Evolutionary conservation across 2,329 filamentous ascomycete species (phyloP), one percentile per base, ranked within the genome.

Genomic region (Xylaria sp.): DNA sequence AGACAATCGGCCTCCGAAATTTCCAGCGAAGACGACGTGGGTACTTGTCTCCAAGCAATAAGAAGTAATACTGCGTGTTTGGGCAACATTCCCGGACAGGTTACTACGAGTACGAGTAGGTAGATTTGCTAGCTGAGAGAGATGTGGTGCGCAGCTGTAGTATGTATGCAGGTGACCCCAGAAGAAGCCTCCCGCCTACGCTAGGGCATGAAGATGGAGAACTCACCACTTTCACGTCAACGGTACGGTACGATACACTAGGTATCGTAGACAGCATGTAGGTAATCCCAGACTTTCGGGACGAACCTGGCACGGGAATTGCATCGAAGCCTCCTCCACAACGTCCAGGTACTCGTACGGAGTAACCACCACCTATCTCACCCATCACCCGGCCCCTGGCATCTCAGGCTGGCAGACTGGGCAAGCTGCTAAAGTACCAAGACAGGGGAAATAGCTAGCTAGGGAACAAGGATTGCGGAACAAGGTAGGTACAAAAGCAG

Each of bases 291-390:
- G 61, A 56, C 55, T 8, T 61, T 65, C 63, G 63, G 65, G 62
- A 65, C 61, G 63, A 65, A 59, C 63, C 63, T 62, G 65, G 54
- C 56, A 61, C 59, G 59, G 61, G 60, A 63, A 59, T 60, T 65
- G 59, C 52, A 58, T 62, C 58, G 44, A 60, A 59, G 42, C 59
- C 59, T 61, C 59, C 52, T 60, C 63, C 60, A 59, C 63, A 65
- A 57, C 55, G 58, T 61, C 58, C 1, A 16, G 16, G 16, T 59
- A 30, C 23, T 4, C 4, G 23, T 30, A 5, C 23, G 23, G 4
- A 30, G 23, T 30, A 5, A 30, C 23, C 23, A 30, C 23, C 23
- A 30, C 23, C 23, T 59, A 53, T 57, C 58, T 64, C 61, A 50
- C 58, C 61, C 64, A 62, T 62, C 18, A 52, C 47, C 55, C 53